Evolutionary conservation across 768 basidiomycete species (phyloP).

Genomic region (Trametes coccinea): DNA sequence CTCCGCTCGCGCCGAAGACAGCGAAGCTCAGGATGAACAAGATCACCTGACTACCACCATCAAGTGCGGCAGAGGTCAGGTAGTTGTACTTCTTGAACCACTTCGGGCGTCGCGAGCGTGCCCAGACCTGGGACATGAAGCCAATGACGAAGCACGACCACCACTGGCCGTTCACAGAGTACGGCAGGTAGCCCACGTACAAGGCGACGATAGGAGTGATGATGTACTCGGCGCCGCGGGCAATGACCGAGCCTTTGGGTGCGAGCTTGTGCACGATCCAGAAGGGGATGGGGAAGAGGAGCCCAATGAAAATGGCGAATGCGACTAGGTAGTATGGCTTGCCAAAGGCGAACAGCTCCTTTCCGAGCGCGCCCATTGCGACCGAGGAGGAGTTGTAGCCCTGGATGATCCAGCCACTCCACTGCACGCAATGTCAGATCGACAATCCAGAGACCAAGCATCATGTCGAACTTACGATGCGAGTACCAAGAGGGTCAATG

Average conservation of each 20-base stretch:
- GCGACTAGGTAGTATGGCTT: slow-evolving; percentile 50
- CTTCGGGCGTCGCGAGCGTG: slow-evolving; percentile 41
- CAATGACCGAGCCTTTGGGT: slow-evolving; percentile 35
- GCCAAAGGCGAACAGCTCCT: slow-evolving; percentile 51
- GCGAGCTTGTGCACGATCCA: slow-evolving; percentile 45
- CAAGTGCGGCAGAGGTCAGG: slow-evolving; percentile 49
- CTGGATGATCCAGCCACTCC: slow-evolving; percentile 57
- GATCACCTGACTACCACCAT: slow-evolving; percentile 50
- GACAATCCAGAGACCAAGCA: too few relatives aligned
- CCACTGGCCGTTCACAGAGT: slow-evolving; percentile 57
- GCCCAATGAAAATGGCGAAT: slow-evolving; percentile 52
- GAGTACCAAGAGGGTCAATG: slow-evolving; percentile 49
- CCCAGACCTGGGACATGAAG: slow-evolving; percentile 49
- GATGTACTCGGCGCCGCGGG: slow-evolving; percentile 41
- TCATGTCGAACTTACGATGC: slow-evolving; percentile 36
- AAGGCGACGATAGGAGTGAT: slow-evolving; percentile 47
- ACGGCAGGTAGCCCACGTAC: slow-evolving; percentile 42
- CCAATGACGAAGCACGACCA: slow-evolving; percentile 56
- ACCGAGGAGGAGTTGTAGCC: slow-evolving; percentile 54
- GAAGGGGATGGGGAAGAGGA: slow-evolving; percentile 50
- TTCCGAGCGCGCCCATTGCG: slow-evolving; percentile 55
- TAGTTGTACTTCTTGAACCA: slow-evolving; percentile 55
- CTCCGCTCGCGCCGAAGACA: slow-evolving; percentile 44
- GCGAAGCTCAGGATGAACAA: slow-evolving; percentile 42
- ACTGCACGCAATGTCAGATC: slow-evolving; percentile 26